Base-by-base conservation (phyloP, 345 rosid species). In the Salix arbutifolia region DNA sequence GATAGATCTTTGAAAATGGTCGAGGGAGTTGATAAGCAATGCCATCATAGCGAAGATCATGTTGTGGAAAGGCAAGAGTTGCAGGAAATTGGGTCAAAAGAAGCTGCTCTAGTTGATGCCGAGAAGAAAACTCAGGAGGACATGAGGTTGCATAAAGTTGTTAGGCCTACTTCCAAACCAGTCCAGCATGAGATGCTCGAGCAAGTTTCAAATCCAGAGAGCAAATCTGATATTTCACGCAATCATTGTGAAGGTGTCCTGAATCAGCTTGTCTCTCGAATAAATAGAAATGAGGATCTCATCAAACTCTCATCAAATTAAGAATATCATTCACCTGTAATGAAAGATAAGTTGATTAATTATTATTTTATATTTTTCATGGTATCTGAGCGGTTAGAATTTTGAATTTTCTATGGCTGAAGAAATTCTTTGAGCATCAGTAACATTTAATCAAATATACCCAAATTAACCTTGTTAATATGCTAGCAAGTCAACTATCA, bases 201-300 rank as follows among this genome's bases (percentile, higher is more conserved):
- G 9, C 82, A 65, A 79, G 74, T 76, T 79, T 77, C 88, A 69
- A 83, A 71, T 84, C 68, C 65, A 25, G 82, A 82, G 74, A 48
- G 62, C 72, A 85, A 78, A 78, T 81, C 76, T 31, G 74, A 75
- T 70, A 30, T 31, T n/a, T 60, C 92, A 70, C 75, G 75, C 77
- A 71, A 71, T 79, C 86, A 68, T 77, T 76, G 82, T 79, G 93
- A 85, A 69, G 81, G 79, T 74, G 80, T 86, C 30, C 73, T 95
- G 73, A 80, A 87, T 73, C 90, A 89, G 70, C 94, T 93, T 80
- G 87, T 90, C 79, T 84, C 90, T 80, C 91, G 89, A 72, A 91
- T 93, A 56, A 85, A 83, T 79, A 86, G 89, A 35, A 84, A 91
- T 4, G 64, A 58, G 64, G 28, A 31, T 31, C 33, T 31, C 33